Evolutionary conservation across 1,284 basidiomycete species (phyloP).

Genomic region (Pseudozyma tsukubaensis): DNA sequence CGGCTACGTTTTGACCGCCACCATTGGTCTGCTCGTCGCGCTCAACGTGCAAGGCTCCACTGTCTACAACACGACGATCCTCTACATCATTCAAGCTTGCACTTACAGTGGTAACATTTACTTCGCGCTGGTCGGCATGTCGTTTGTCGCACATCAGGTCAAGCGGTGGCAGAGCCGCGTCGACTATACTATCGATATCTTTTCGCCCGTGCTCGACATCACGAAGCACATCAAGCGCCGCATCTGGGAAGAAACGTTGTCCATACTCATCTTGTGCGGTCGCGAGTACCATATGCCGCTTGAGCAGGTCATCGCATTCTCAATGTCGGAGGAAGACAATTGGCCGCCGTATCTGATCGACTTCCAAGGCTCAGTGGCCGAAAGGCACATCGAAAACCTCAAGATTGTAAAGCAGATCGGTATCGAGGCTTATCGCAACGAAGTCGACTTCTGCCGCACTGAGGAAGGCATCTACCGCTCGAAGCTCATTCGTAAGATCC

Average conservation of each 20-base stretch:
- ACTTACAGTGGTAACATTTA: conserved; percentile 60
- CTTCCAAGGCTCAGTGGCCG: conserved; percentile 78
- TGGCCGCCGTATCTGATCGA: conserved; percentile 80
- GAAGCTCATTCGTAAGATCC: conserved; percentile 50
- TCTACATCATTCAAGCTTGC: conserved; percentile 52
- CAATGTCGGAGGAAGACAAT: conserved; percentile 74
- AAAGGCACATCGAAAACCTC: conserved; percentile 82
- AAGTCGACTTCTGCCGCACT: conserved; percentile 39
- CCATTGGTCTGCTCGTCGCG: conserved; percentile 74
- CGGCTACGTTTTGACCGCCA: conserved; percentile 77
- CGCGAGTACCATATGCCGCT: conserved; percentile 76
- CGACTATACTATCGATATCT: conserved; percentile 84
- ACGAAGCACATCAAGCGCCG: conserved; percentile 77
- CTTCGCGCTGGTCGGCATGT: conserved; percentile 55
- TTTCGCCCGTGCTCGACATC: conserved; percentile 80
- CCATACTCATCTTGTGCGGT: conserved; percentile 76
- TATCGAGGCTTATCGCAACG: conserved; percentile 31
- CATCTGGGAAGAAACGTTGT: conserved; percentile 85
- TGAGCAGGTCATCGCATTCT: conserved; percentile 75
- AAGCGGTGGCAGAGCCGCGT: conserved; percentile 75
- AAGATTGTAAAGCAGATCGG: conserved; percentile 73
- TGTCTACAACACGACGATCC: conserved; percentile 59
- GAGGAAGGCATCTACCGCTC: conserved; percentile 29
- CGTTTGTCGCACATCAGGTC: conserved; percentile 50
- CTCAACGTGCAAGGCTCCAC: conserved; percentile 54